These are phyloP conservation scores for Arthrobotrys sinensis DNA, from an alignment of 2,329 filamentous ascomycete genomes.

Conservation along the genomic window DNA sequence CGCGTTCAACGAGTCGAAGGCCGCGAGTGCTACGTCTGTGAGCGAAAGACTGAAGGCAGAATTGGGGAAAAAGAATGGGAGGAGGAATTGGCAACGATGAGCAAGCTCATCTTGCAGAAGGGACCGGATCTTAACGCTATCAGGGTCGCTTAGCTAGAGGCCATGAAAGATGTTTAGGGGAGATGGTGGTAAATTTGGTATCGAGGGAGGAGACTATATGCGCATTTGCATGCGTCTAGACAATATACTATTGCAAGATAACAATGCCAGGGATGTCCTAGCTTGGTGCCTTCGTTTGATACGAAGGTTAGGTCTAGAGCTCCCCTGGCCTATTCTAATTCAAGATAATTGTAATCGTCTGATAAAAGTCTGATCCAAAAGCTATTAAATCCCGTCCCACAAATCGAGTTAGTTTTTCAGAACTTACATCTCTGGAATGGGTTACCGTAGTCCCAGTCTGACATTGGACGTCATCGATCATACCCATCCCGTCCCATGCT, in stretches of 20 bases:
- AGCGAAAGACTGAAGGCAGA: slow-evolving; percentile 15
- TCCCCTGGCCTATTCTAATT: neutral
- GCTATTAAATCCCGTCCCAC: neutral
- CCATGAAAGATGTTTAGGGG: neutral
- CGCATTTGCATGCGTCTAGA: neutral
- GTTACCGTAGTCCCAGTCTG: neutral
- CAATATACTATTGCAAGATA: neutral
- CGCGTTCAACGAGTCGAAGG: slow-evolving; percentile 34
- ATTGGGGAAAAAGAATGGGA: slow-evolving; percentile 23
- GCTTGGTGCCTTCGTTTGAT: too few species aligned
- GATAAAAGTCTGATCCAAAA: slow-evolving; percentile 6
- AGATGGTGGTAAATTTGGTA: neutral
- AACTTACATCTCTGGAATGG: slow-evolving; percentile 12
- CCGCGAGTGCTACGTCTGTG: slow-evolving; percentile 26
- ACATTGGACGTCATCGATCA: slow-evolving; percentile 5
- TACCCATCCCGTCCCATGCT: neutral
- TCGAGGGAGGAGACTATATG: slow-evolving; percentile 2
- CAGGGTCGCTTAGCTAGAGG: slow-evolving; percentile 18
- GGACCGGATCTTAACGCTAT: slow-evolving; percentile 37
- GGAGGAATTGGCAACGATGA: slow-evolving; percentile 22
- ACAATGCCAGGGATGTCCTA: neutral
- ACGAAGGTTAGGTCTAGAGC: neutral
- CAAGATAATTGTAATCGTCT: neutral
- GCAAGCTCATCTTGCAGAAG: slow-evolving; percentile 18
- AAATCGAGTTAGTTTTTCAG: slow-evolving; percentile 13